A percentile compares a stretch with the other conserved stretches of the same genome.
These are phyloP conservation scores for Talaromyces ruber DNA, from an alignment of 495 filamentous ascomycete genomes.

Conservation along the genomic window DNA sequence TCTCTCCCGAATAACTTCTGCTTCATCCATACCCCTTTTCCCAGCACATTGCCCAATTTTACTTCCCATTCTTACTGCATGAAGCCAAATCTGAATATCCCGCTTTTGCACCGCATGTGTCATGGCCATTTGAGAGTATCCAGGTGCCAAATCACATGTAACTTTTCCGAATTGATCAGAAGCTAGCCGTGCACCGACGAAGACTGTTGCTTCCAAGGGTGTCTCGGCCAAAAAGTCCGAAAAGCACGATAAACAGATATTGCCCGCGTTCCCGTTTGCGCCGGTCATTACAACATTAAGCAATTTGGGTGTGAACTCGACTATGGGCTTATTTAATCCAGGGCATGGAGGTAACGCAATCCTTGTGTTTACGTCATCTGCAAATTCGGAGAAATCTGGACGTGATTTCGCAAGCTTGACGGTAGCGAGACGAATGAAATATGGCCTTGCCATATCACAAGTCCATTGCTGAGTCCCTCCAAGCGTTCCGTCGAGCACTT, in stretches of 20 bases:
- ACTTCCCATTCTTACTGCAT: not conserved
- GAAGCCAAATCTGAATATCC: not conserved
- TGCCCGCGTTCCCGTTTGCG: not conserved
- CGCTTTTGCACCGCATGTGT: not conserved
- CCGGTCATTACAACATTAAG: not conserved
- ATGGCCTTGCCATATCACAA: not conserved
- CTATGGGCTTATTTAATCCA: not conserved
- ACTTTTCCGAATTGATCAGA: not conserved
- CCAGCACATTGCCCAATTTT: not conserved
- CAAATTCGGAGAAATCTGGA: not conserved
- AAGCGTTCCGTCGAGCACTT: not conserved
- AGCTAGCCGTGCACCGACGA: not conserved
- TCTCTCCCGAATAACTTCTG: not conserved
- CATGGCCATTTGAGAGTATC: not conserved
- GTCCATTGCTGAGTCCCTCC: not conserved
- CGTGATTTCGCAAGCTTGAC: not conserved
- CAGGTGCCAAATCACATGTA: not conserved
- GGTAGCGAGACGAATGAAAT: not conserved
- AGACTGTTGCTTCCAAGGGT: not conserved
- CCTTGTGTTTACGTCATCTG: not conserved
- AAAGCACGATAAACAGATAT: not conserved
- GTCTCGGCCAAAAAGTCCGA: not conserved
- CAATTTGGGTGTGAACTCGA: not conserved
- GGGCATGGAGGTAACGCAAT: not conserved
- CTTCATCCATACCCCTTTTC: not conserved